phyloP scores from a whole-genome alignment of 331 rosid species.

The Erythrophleum ivorense region DNA sequence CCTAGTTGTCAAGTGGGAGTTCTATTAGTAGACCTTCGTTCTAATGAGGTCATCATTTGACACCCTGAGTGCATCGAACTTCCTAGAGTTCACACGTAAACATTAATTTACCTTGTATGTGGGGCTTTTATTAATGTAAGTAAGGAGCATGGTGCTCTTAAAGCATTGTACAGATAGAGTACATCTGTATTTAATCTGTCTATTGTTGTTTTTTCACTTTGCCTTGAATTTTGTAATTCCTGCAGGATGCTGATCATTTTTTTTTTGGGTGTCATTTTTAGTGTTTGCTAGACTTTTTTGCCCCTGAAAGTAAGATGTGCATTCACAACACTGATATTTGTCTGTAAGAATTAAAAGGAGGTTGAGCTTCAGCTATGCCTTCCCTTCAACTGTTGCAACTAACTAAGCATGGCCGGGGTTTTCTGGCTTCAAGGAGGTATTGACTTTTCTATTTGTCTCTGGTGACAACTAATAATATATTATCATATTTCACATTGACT shows the following conservation, averaged over 20 bases:
- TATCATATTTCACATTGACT: slow-evolving; percentile 9
- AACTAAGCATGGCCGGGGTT: slow-evolving; percentile 75
- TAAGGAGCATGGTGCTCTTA: slow-evolving; percentile 34
- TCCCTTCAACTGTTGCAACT: slow-evolving; percentile 91
- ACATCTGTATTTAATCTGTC: background rate
- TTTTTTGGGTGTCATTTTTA: slow-evolving; percentile 13
- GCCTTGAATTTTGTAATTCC: slow-evolving; percentile 27
- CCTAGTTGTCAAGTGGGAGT: slow-evolving; percentile 18
- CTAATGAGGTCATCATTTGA: slow-evolving; percentile 20
- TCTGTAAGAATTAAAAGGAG: slow-evolving; percentile 46
- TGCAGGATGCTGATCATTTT: slow-evolving; percentile 37
- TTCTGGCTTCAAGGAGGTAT: slow-evolving; percentile 91
- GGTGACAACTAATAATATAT: slow-evolving; percentile 19
- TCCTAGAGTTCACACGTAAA: background rate
- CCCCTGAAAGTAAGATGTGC: slow-evolving; percentile 46
- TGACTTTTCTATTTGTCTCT: slow-evolving; percentile 24
- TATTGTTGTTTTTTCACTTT: background rate
- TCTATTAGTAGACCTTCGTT: slow-evolving; percentile 21
- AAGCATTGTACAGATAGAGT: slow-evolving; percentile 16
- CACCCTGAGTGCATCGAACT: slow-evolving; percentile 19
- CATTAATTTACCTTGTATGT: slow-evolving; percentile 16
- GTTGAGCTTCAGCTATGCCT: slow-evolving; percentile 64
- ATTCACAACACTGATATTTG: slow-evolving; percentile 32
- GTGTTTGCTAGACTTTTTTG: slow-evolving; percentile 39
- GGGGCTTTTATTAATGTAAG: slow-evolving; percentile 28